These are phyloP conservation scores for Cladosporium sp. DNA, from an alignment of 2,329 filamentous ascomycete genomes.

Conservation along the genomic window DNA sequence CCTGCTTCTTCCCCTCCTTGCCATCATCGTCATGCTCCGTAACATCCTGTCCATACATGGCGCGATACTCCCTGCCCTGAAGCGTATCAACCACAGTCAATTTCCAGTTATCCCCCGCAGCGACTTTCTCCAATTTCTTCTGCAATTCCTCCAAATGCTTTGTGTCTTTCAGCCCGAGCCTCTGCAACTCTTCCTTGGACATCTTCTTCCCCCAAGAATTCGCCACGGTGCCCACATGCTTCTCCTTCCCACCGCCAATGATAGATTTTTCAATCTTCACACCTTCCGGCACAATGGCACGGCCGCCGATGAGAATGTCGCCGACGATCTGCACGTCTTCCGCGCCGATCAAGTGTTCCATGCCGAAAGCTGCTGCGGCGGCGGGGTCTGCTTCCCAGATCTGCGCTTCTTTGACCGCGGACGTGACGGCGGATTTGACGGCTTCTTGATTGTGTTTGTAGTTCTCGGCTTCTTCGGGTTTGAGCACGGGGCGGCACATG, in stretches of 20 bases:
- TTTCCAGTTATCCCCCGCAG: conserved; percentile 70
- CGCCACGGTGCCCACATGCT: conserved; percentile 48
- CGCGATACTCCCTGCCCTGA: conserved; percentile 61
- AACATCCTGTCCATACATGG: conserved; percentile 59
- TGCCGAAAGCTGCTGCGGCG: conserved; percentile 28
- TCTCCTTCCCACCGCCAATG: conserved; percentile 49
- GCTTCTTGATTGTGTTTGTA: conserved; percentile 25
- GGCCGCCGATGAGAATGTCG: conserved; percentile 55
- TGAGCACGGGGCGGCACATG: conserved; percentile 66
- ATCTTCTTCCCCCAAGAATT: conserved; percentile 51
- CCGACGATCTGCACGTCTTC: conserved; percentile 41
- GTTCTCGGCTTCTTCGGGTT: conserved; percentile 45
- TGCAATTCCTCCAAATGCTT: conserved; percentile 65
- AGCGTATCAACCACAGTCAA: conserved; percentile 72
- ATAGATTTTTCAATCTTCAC: conserved; percentile 52
- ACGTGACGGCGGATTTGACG: conserved; percentile 18
- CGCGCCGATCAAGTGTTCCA: neutral
- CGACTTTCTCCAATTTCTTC: conserved; percentile 62
- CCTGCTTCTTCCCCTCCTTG: conserved; percentile 46
- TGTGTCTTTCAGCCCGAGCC: conserved; percentile 62
- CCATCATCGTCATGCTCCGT: conserved; percentile 58
- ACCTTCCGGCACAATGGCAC: conserved; percentile 50
- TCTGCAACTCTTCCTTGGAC: conserved; percentile 44
- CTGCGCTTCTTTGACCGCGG: conserved; percentile 18
- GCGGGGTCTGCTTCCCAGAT: conserved; percentile 22